Conservation (phyloP, 2,329 filamentous ascomycete genomes). For the Neodidymelliopsis sp. region DNA sequence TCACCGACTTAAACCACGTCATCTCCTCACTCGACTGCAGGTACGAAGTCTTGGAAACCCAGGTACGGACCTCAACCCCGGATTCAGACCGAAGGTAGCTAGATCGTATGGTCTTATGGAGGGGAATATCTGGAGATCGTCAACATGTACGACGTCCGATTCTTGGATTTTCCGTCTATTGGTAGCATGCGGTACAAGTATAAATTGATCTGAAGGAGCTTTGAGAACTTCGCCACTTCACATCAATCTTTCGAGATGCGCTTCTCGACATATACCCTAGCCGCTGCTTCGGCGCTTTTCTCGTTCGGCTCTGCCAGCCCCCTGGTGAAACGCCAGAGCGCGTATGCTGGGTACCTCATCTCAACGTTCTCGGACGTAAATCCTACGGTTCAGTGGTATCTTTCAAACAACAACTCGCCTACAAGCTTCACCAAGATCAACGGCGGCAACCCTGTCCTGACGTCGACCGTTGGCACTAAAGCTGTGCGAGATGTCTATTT, state of each 20-base stretch:
- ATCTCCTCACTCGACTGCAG: not conserved
- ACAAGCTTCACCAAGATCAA: slow-evolving; percentile 19
- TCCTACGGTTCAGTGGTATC: slow-evolving; percentile 15
- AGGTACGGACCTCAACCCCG: not conserved
- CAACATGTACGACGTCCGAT: not conserved
- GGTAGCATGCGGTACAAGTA: not conserved
- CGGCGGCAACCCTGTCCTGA: slow-evolving; percentile 15
- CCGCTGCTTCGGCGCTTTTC: not conserved
- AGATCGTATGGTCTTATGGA: not conserved
- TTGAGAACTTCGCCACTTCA: not conserved
- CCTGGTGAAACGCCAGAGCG: not conserved
- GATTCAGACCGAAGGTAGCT: not conserved
- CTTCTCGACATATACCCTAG: not conserved
- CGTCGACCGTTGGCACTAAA: slow-evolving; percentile 20
- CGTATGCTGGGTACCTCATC: slow-evolving; percentile 17
- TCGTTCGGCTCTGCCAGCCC: not conserved
- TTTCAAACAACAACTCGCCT: slow-evolving; percentile 14
- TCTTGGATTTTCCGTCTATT: not conserved
- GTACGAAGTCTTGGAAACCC: not conserved
- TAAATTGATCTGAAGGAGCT: not conserved
- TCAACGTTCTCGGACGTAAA: slow-evolving; percentile 18
- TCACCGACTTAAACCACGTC: not conserved
- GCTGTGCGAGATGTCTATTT: slow-evolving; percentile 21
- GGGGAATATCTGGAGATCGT: not conserved
- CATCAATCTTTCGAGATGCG: not conserved